Evolutionary conservation across 306 rosid species (phyloP).

Genomic region (Acacia melanoxylon): DNA sequence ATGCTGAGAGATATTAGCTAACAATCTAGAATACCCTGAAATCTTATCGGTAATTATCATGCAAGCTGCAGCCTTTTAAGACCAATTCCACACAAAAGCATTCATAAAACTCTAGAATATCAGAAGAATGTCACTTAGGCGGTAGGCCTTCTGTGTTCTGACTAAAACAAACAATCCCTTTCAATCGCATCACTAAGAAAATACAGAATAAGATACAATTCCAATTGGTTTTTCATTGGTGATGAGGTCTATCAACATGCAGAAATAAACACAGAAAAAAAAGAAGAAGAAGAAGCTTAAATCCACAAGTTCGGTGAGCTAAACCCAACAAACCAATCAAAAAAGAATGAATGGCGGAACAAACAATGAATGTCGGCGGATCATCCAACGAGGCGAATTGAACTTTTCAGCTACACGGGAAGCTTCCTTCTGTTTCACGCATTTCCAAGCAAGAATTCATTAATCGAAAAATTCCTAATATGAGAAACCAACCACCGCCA

Average conservation of each 20-base stretch:
- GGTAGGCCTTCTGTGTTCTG: not conserved
- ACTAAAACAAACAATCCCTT: constrained; percentile 21
- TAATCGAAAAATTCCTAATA: not conserved
- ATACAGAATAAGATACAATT: not conserved
- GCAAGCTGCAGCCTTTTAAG: constrained; percentile 22
- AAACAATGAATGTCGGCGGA: constrained; percentile 22
- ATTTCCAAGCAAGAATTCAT: not conserved
- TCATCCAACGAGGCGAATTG: constrained; percentile 34
- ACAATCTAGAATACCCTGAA: constrained; percentile 24
- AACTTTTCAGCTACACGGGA: not conserved
- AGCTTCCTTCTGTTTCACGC: constrained; percentile 25
- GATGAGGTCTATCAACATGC: not conserved
- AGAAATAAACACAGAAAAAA: not conserved
- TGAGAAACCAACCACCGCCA: not conserved
- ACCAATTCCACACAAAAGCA: constrained; percentile 10
- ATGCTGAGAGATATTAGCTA: constrained; percentile 13
- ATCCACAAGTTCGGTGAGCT: constrained; percentile 30
- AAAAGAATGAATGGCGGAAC: constrained; percentile 28
- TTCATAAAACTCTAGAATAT: not conserved
- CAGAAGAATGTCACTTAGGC: not conserved
- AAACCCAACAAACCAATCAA: constrained; percentile 28
- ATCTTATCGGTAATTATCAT: constrained; percentile 20
- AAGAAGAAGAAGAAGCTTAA: not conserved
- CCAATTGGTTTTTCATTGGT: constrained; percentile 9
- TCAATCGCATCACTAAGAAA: not conserved